These are phyloP conservation scores for Truncatella angustata DNA, from an alignment of 2,329 filamentous ascomycete species.

Conservation along the genomic window DNA sequence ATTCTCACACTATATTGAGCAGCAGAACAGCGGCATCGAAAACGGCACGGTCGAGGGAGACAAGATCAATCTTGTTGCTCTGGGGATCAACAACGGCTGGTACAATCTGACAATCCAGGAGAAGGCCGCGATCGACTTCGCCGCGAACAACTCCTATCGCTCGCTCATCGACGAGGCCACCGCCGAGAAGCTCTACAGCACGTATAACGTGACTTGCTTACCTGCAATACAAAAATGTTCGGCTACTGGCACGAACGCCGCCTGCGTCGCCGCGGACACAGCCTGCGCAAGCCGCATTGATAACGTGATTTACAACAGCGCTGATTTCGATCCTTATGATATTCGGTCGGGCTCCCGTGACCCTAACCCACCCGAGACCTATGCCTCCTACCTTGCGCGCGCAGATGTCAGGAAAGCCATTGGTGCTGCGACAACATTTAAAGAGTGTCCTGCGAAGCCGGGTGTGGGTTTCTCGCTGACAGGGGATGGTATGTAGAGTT, in stretches of 20 bases:
- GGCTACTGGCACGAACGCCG: slow-evolving; percentile 1
- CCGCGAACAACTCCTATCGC: slow-evolving; percentile 16
- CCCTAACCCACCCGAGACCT: slow-evolving; percentile 37
- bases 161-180: slow-evolving; percentile 2
- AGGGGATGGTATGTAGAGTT: slow-evolving; percentile 33
- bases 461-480: slow-evolving; percentile 36
- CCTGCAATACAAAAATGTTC: slow-evolving; percentile 12
- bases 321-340: slow-evolving; percentile 46
- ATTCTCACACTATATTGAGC: slow-evolving; percentile 24
- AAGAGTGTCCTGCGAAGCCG: slow-evolving; percentile 36
- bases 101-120: slow-evolving; percentile 21
- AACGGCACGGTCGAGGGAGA: slow-evolving; percentile 15
- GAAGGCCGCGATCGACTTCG: slow-evolving; percentile 17
- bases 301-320: slow-evolving; percentile 21
- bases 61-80: slow-evolving; percentile 21
- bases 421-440: slow-evolving; percentile 40
- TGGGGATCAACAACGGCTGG: slow-evolving; percentile 27
- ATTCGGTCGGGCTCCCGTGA: slow-evolving; percentile 37
- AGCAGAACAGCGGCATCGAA: slow-evolving; percentile 23
- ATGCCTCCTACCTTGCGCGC: slow-evolving; percentile 37
- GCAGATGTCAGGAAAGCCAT: slow-evolving; percentile 38
- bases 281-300: slow-evolving; percentile 28
- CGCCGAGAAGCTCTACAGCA: slow-evolving; percentile 9
- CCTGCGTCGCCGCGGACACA: slow-evolving; percentile 13
- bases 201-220: slow-evolving; percentile 15